A percentile compares a stretch with the other conserved stretches of the same genome.
Evolutionary conservation across 2,329 filamentous ascomycete genomes (phyloP).

Genomic region (Aspergillus sojae): DNA sequence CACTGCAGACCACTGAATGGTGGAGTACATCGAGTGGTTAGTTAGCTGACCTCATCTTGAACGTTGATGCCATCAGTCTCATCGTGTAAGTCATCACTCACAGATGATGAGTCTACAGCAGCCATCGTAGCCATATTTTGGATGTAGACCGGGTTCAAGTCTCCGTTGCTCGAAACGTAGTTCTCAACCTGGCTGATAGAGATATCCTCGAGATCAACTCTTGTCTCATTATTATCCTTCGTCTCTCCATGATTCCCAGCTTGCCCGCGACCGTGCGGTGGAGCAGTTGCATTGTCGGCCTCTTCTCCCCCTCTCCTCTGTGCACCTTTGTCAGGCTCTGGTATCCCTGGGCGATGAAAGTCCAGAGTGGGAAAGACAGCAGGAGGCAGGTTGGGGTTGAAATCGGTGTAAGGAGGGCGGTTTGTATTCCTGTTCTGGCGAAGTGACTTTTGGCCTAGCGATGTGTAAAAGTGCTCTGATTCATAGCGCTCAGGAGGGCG

Average conservation of each 20-base stretch:
- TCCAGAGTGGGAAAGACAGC: slow-evolving; percentile 47
- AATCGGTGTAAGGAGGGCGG: slow-evolving; percentile 30
- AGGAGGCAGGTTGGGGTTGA: slow-evolving; percentile 42
- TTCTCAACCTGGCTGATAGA: slow-evolving; percentile 23
- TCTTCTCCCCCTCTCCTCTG: not conserved
- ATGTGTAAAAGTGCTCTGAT: slow-evolving; percentile 28
- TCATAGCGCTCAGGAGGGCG: slow-evolving; percentile 26
- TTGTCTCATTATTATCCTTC: not conserved
- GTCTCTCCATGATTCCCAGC: not conserved
- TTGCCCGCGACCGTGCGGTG: not conserved
- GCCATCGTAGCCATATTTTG: slow-evolving; percentile 32
- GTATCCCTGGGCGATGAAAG: slow-evolving; percentile 9
- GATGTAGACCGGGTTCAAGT: slow-evolving; percentile 29
- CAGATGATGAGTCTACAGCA: not conserved
- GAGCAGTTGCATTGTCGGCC: not conserved
- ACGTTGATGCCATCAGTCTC: slow-evolving; percentile 9
- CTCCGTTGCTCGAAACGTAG: slow-evolving; percentile 31
- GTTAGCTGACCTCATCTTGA: slow-evolving; percentile 13
- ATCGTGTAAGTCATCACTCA: slow-evolving; percentile 11
- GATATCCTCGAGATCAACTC: slow-evolving; percentile 14
- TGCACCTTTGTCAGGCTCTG: not conserved
- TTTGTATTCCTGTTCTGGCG: slow-evolving; percentile 16
- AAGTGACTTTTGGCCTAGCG: slow-evolving; percentile 16
- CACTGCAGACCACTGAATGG: not conserved
- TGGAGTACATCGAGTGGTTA: not conserved